Conservation (phyloP, 2,329 filamentous ascomycete species). For the Pseudonectria buxi region DNA sequence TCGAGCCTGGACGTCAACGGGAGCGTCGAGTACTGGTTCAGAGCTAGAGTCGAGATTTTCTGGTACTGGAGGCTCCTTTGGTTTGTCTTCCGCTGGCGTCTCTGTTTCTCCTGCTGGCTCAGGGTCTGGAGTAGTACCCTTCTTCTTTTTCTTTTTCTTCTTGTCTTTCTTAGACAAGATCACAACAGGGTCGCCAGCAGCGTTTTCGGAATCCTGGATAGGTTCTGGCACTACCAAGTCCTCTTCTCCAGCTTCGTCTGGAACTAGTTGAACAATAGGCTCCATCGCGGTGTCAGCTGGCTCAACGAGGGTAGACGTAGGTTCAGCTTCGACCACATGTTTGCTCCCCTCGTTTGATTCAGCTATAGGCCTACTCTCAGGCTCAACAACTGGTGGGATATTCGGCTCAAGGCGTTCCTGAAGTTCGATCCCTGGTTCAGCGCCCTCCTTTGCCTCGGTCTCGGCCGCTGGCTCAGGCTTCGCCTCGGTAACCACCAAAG, state of each 20-base stretch:
- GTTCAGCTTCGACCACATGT: constrained; percentile 9
- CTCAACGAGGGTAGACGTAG: background rate
- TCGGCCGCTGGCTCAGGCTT: constrained; percentile 16
- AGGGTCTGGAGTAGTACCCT: constrained; percentile 2
- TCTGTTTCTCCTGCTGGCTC: constrained; percentile 3
- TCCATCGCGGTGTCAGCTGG: background rate
- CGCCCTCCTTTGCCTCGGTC: constrained; percentile 5
- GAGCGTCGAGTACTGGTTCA: background rate
- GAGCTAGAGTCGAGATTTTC: background rate
- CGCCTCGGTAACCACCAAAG: constrained; percentile 18
- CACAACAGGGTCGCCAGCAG: constrained; percentile 1
- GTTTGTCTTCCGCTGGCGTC: background rate
- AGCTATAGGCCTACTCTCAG: constrained; percentile 1
- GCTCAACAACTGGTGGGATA: no score
- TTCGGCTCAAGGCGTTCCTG: no score
- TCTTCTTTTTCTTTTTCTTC: constrained; percentile 12
- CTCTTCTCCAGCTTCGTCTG: constrained; percentile 4
- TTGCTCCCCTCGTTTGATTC: constrained; percentile 9
- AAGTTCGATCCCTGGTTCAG: no score
- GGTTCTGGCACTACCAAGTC: background rate
- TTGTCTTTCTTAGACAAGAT: constrained; percentile 17
- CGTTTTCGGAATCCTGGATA: constrained; percentile 6
- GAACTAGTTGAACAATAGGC: constrained; percentile 7
- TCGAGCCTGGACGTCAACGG: no score
- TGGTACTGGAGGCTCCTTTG: background rate